Percentiles rank a stretch among this genome's conserved stretches.
These are phyloP conservation scores for Scutellaria galericulata DNA, from an alignment of 257 asterid species.

Conservation along the genomic window DNA sequence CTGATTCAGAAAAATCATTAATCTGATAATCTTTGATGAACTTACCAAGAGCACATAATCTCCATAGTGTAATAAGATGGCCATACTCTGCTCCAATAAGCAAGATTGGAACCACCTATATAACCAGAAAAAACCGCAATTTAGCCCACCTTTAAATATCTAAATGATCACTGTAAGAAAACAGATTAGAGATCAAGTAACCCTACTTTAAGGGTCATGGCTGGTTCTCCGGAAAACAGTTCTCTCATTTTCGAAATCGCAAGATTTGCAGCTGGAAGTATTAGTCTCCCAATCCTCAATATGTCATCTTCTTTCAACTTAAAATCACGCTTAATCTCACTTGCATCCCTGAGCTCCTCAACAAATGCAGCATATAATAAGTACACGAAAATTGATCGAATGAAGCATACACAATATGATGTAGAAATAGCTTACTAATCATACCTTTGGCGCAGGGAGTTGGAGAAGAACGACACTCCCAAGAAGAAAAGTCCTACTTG, in stretches of 20 bases:
- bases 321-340: slow-evolving; percentile 48
- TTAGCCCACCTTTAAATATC: not conserved
- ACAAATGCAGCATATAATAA: slow-evolving; percentile 17
- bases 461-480: slow-evolving; percentile 76
- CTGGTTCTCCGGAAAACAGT: slow-evolving; percentile 94
- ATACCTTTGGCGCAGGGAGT: slow-evolving; percentile 77
- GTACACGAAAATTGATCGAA: not conserved
- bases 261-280: slow-evolving; percentile 83
- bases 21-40: not conserved
- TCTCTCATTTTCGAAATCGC: slow-evolving; percentile 58
- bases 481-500: slow-evolving; percentile 77
- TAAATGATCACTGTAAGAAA: not conserved
- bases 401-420: not conserved
- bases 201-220: slow-evolving; percentile 80
- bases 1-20: not conserved
- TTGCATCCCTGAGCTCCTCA: slow-evolving; percentile 49
- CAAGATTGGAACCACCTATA: slow-evolving; percentile 74
- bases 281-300: slow-evolving; percentile 57
- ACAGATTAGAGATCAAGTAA: not conserved
- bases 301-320: slow-evolving; percentile 79
- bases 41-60: slow-evolving; percentile 81
- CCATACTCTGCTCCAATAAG: slow-evolving; percentile 91
- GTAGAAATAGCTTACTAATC: slow-evolving; percentile 1
- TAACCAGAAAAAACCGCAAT: not conserved
- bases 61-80: slow-evolving; percentile 77